These are phyloP conservation scores for Rutstroemia sp. DNA, from an alignment of 2,329 filamentous ascomycete species.

Conservation along the genomic window DNA sequence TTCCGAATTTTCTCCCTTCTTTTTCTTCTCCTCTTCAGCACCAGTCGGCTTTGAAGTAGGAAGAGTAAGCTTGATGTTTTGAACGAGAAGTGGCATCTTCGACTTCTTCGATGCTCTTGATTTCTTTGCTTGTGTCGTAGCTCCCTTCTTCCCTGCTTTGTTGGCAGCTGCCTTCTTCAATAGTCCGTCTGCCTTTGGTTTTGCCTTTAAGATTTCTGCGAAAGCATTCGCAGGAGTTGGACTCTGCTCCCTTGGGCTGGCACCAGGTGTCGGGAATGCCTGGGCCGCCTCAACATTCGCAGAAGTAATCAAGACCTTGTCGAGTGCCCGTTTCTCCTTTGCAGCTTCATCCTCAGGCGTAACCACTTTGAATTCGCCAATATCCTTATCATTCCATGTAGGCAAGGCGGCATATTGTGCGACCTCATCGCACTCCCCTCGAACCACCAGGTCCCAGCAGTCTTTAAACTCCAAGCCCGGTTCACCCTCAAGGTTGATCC, in stretches of 20 bases:
- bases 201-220: conserved; percentile 6
- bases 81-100: conserved; percentile 33
- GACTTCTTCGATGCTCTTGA: not conserved
- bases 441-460: conserved; percentile 87
- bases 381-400: conserved; percentile 49
- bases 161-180: not conserved
- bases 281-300: conserved; percentile 35
- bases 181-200: not conserved
- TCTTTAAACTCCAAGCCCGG: conserved; percentile 82
- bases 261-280: conserved; percentile 48
- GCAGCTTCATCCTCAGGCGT: conserved; percentile 35
- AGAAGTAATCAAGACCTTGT: conserved; percentile 37
- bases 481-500: conserved; percentile 86
- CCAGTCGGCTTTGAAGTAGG: conserved; percentile 7
- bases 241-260: conserved; percentile 45
- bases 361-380: conserved; percentile 41
- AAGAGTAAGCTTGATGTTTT: conserved; percentile 9
- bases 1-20: conserved; percentile 22
- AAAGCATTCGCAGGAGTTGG: conserved; percentile 15
- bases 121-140: conserved; percentile 2
- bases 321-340: conserved; percentile 31
- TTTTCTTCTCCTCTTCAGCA: not conserved
- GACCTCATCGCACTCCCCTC: conserved; percentile 81
- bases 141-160: not conserved
- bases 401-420: conserved; percentile 62